These are phyloP conservation scores for Nitzschia sp. DNA, from an alignment of 108 stramenopile species.

Conservation along the genomic window DNA sequence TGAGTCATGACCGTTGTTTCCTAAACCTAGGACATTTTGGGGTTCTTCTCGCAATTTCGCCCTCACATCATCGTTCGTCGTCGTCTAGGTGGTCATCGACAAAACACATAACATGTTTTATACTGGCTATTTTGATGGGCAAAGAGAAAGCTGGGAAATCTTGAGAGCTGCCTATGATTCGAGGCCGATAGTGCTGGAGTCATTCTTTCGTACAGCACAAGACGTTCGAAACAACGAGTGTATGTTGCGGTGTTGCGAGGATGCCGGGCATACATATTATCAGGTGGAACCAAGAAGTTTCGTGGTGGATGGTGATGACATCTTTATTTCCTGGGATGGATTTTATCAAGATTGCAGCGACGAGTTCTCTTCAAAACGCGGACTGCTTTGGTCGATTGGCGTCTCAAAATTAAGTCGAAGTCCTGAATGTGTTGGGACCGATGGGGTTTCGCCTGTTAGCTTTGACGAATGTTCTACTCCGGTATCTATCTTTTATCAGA, in stretches of 20 bases:
- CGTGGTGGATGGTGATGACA: constrained; percentile 12
- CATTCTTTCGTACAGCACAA: constrained; percentile 17
- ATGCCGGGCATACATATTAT: neutral
- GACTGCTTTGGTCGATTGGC: constrained; percentile 20
- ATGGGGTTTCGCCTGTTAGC: neutral
- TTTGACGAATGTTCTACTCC: constrained; percentile 19
- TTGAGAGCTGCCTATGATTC: neutral
- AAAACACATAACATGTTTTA: neutral
- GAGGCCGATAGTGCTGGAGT: neutral
- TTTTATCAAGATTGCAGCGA: constrained; percentile 21
- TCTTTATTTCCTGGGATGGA: constrained; percentile 25
- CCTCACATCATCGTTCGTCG: neutral
- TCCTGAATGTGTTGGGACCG: constrained; percentile 8
- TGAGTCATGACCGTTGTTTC: neutral
- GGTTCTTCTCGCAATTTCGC: neutral
- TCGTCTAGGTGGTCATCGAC: neutral
- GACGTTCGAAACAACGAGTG: neutral
- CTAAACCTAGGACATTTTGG: neutral
- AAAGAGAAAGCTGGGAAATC: constrained; percentile 11
- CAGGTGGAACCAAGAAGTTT: constrained; percentile 4
- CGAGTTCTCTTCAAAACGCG: neutral
- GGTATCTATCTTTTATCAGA: constrained; percentile 22
- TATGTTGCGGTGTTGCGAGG: constrained; percentile 5
- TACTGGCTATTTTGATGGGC: neutral
- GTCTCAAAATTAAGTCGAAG: constrained; percentile 15